A percentile compares a stretch with the other conserved stretches of the same genome.
Conservation (phyloP, 352 stramenopile genomes). For the Phytophthora citrophthora region DNA sequence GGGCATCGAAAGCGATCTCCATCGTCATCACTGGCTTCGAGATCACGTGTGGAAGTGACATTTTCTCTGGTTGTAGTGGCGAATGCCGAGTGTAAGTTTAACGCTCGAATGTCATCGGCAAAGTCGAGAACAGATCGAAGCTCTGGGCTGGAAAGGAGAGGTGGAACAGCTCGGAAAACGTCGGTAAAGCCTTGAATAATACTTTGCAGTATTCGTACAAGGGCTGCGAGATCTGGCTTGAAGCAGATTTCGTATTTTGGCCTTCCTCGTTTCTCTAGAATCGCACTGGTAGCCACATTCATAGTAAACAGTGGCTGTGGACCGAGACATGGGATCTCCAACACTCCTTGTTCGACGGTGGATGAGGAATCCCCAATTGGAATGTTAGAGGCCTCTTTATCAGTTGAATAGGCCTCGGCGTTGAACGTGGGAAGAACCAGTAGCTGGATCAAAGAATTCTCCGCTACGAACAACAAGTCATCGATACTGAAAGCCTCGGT, state of each 20-base stretch:
- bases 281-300: slow-evolving; percentile 1
- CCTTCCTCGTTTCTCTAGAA: slow-evolving; percentile 15
- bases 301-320: slow-evolving; percentile 26
- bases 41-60: not conserved
- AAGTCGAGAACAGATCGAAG: slow-evolving; percentile 57
- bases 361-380: not conserved
- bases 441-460: slow-evolving; percentile 21
- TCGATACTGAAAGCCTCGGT: slow-evolving; percentile 33
- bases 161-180: slow-evolving; percentile 45
- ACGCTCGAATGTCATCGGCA: slow-evolving; percentile 51
- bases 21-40: not conserved
- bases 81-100: slow-evolving; percentile 21
- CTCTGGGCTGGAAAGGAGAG: slow-evolving; percentile 44
- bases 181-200: slow-evolving; percentile 47
- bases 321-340: slow-evolving; percentile 26
- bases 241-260: slow-evolving; percentile 39
- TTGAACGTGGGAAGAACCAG: slow-evolving; percentile 34
- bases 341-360: slow-evolving; percentile 19
- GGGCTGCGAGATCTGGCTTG: slow-evolving; percentile 39
- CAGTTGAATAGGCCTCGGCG: slow-evolving; percentile 9
- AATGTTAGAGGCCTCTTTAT: not conserved
- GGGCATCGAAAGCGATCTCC: slow-evolving; percentile 20
- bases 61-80: no score
- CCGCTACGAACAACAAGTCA: slow-evolving; percentile 34
- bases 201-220: slow-evolving; percentile 34